phyloP scores from a whole-genome alignment of 495 filamentous ascomycete species.

The Lasiosphaeria miniovina region DNA sequence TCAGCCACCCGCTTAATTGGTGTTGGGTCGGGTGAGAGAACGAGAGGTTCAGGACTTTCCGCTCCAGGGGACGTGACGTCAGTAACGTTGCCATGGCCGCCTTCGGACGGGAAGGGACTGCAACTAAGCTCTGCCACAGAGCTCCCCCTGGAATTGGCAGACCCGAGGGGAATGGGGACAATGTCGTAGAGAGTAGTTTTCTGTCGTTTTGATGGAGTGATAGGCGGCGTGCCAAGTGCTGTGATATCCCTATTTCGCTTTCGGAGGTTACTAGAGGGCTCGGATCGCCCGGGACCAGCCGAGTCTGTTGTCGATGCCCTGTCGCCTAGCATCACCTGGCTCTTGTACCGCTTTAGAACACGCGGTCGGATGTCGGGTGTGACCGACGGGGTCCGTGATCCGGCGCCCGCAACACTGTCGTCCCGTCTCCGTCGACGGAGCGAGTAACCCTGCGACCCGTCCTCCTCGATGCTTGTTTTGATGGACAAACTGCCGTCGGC shows the following conservation, averaged over 20 bases:
- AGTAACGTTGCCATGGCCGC: conserved; percentile 30
- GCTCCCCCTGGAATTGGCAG: conserved; percentile 25
- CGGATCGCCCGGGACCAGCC: conserved; percentile 15
- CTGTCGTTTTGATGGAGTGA: conserved; percentile 43
- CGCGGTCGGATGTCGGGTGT: conserved; percentile 48
- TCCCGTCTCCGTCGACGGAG: conserved; percentile 43
- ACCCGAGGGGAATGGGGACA: conserved; percentile 20
- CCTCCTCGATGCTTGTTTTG: conserved; percentile 47
- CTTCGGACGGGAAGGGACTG: conserved; percentile 25
- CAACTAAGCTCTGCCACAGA: conserved; percentile 16
- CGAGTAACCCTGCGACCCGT: conserved; percentile 37
- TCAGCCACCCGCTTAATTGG: conserved; percentile 29
- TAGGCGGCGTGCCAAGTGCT: conserved; percentile 40
- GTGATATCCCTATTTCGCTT: conserved; percentile 35
- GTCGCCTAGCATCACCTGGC: conserved; percentile 26
- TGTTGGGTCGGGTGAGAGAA: conserved; percentile 38
- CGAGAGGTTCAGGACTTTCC: conserved; percentile 32
- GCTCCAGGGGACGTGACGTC: conserved; percentile 42
- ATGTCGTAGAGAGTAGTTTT: conserved; percentile 37
- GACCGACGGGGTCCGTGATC: conserved; percentile 46
- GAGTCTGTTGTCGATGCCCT: conserved; percentile 26
- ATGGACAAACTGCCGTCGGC: conserved; percentile 33
- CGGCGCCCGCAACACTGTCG: conserved; percentile 34
- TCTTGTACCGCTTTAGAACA: conserved; percentile 36
- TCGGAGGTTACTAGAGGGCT: conserved; percentile 14